Evolutionary conservation across 2,329 filamentous ascomycete genomes (phyloP).

Genomic region (Raffaelea arxii): DNA sequence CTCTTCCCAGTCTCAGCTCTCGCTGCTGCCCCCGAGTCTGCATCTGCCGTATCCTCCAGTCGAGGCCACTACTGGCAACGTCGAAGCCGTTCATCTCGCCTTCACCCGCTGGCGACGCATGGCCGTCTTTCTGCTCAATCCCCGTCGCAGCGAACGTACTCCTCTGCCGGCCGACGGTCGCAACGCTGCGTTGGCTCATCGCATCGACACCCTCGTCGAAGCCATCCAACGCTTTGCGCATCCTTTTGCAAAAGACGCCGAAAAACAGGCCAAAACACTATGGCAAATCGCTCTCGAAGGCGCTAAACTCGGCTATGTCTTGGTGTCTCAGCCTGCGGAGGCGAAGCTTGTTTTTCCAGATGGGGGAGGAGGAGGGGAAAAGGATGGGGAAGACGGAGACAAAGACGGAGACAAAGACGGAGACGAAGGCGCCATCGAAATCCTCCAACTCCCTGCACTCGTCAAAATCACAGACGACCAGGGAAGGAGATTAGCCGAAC

Average conservation of each 20-base stretch:
- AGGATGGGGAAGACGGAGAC: neutral
- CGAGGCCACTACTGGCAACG: conserved; percentile 16
- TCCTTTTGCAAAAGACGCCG: conserved; percentile 21
- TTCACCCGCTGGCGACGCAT: conserved; percentile 31
- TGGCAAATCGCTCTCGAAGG: conserved; percentile 29
- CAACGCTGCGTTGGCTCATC: conserved; percentile 17
- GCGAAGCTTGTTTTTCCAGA: conserved; percentile 11
- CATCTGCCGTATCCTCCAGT: conserved; percentile 19
- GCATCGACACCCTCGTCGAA: conserved; percentile 21
- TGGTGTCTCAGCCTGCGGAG: conserved; percentile 32
- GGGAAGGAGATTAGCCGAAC: neutral
- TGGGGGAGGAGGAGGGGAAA: neutral
- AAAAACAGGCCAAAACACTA: conserved; percentile 26
- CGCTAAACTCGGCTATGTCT: conserved; percentile 28
- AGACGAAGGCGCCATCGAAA: neutral
- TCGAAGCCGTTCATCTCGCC: conserved; percentile 22
- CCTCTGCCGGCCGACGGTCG: conserved; percentile 21
- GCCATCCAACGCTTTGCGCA: conserved; percentile 24
- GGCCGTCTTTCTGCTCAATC: conserved; percentile 31
- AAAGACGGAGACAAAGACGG: neutral
- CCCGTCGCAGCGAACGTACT: conserved; percentile 24
- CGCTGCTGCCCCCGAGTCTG: conserved; percentile 26
- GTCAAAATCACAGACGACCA: conserved; percentile 6
- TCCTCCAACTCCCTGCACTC: conserved; percentile 3
- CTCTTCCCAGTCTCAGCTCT: conserved; percentile 14